Base-by-base conservation (phyloP, 2,329 filamentous ascomycete genomes). In the Alternaria brassicicola region DNA sequence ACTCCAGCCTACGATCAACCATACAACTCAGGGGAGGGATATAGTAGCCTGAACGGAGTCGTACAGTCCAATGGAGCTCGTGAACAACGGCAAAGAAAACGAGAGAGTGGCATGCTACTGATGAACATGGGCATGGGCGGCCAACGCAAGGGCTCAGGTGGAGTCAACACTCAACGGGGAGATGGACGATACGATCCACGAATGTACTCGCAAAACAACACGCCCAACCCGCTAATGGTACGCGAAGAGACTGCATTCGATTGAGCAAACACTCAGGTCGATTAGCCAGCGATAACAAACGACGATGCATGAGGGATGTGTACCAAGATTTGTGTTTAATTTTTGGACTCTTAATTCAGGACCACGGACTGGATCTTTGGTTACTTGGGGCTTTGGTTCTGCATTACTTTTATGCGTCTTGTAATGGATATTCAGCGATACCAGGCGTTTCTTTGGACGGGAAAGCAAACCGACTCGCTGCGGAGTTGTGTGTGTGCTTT, bases 31-130 rank as follows among this genome's bases (percentile, higher is more conserved):
- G 63, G 58, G 4, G 71, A 76, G 19, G 72, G 71, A 4, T 78
- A 71, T 45, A 71, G 74, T 35, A 76, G 74, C 51, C 51, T 78
- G 30, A 77, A 75, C 46, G 71, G 74, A 17, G 68, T 67, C 19
- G 55, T 74, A 3, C 68, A 72, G 25, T 56, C 65, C 19, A 67
- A 67, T 8, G 69, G 46, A 31, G 66, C 70, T 6, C 61, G 70
- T 17, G 75, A 78, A 33, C 68, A 71, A 25, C 69, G 70, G 30
- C 71, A 76, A 52, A 64, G 70, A 49, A 66, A 74, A 43, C 69
- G 76, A 36, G 76, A 78, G 55, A 78, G 75, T 48, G 72, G 75
- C 19, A 78, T 78, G 75, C 68, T 78, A 13, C 63, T 78, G 17
- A 76, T 78, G 72, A 74, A 74, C 53, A 76, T 77, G 74, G 69